Base-by-base conservation (phyloP, 2,329 filamentous ascomycete genomes). In the Beauveria caledonica region DNA sequence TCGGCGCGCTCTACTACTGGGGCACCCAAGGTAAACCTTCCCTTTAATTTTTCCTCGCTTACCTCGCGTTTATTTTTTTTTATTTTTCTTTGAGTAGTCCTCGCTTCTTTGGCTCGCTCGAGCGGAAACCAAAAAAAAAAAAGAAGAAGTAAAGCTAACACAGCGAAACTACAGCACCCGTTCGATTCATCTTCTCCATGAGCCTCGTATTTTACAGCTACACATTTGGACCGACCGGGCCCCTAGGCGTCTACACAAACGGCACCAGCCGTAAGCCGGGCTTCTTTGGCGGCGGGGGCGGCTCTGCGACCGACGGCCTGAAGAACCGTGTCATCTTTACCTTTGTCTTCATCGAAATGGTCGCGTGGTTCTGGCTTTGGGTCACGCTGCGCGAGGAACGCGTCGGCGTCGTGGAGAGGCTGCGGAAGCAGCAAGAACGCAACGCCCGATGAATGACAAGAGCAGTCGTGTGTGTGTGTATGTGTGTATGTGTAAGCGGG, bases 311-410 rank as follows among this genome's bases (percentile, higher is more conserved):
- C 54, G 87, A 92, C 63, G 82, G 83, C 25, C 73, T 96, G 67
- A 91, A 92, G 77, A 96, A 95, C 71, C 84, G 90, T 55, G 77
- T 96, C 45, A 84, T 96, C 45, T 95, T 97, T 70, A 86, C 88
- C 0, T 94, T 91, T 74, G 86, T 85, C 9, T 94, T 96, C 68
- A 70, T 96, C 69, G 92, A 97, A 77, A 84, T 90, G 71, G 79
- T 90, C 65, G 82, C 83, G 63, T 96, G 92, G 90, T 92, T 96
- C 73, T 96, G 92, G 92, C 85, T 84, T 25, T 90, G 86, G 80
- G 79, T 87, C 33, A 88, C 84, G 5, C 72, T 91, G 66, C 78
- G 84, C 57, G 88, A 91, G 68, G 88, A 91, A 76, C 69, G 75
- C n/a, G 64, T 67, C 5, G 74, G 71, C 21, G 68, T 82, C 3